Conservation (phyloP, 768 basidiomycete species). For the Serendipita sp. region DNA sequence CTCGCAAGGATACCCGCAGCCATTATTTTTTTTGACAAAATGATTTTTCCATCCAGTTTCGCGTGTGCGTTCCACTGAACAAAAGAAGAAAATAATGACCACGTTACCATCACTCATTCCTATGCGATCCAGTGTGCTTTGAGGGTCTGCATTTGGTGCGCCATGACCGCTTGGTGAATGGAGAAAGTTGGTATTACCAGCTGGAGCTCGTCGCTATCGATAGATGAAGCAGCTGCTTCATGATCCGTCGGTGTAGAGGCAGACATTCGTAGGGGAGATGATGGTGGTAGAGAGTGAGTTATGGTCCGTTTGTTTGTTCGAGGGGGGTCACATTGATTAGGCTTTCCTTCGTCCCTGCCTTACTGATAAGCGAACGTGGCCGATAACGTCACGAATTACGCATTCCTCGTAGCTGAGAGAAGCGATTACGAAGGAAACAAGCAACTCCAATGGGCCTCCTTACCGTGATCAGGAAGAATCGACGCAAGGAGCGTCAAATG, state of each 20-base stretch:
- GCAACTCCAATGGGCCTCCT: slow-evolving; percentile 69
- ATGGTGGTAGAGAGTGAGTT: not conserved
- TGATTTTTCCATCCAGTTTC: slow-evolving; percentile 14
- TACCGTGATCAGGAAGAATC: slow-evolving; percentile 92
- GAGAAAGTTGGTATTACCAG: slow-evolving; percentile 30
- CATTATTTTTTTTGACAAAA: slow-evolving; percentile 37
- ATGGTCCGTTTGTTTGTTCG: not conserved
- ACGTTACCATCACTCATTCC: not conserved
- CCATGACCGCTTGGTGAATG: slow-evolving; percentile 16
- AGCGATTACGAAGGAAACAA: not conserved
- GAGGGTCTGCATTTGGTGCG: slow-evolving; percentile 20
- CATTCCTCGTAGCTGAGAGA: not conserved
- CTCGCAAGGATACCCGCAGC: slow-evolving; percentile 80
- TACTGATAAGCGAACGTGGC: too few relatives aligned
- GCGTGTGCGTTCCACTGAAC: slow-evolving; percentile 60
- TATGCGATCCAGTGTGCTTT: not conserved
- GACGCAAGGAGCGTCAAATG: slow-evolving; percentile 94
- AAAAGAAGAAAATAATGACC: slow-evolving; percentile 20
- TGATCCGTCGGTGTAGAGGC: not conserved
- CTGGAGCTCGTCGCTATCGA: slow-evolving; percentile 37
- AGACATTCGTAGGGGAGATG: not conserved
- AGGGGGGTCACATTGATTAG: not conserved
- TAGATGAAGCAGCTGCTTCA: slow-evolving; percentile 18
- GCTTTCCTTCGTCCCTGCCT: not conserved
- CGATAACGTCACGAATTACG: too few relatives aligned